phyloP scores from a whole-genome alignment of 192 early-diverging fungal genomes.

The Backusella morwellensis region DNA sequence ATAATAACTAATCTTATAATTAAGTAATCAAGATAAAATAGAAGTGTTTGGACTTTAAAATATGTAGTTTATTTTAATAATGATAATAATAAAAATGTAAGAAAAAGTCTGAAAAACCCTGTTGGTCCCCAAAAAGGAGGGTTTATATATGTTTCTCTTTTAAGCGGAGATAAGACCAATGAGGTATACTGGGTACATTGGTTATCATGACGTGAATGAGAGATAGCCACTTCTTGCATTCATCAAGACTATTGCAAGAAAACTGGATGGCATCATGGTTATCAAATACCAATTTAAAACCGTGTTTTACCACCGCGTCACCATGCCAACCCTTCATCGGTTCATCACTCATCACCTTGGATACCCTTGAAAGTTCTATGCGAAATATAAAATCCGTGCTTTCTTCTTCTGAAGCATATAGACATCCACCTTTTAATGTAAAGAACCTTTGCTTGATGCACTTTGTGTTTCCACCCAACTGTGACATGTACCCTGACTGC shows the following conservation, averaged over 20 bases:
- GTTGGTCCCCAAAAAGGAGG: no score
- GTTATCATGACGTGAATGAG: not conserved
- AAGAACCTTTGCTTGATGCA: not conserved
- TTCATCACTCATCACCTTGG: not conserved
- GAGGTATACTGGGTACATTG: not conserved
- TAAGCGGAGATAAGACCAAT: no score
- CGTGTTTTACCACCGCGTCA: not conserved
- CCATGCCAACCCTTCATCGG: not conserved
- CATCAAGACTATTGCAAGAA: not conserved
- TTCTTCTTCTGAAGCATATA: not conserved
- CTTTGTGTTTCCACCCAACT: not conserved
- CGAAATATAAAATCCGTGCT: not conserved
- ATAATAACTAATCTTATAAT: no score
- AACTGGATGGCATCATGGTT: not conserved
- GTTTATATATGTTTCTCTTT: no score
- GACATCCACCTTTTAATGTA: not conserved
- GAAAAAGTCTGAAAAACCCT: no score
- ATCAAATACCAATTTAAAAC: not conserved
- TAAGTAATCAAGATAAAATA: no score
- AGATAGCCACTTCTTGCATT: not conserved
- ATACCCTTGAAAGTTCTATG: not conserved
- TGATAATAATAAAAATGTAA: no score
- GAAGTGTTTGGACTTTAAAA: no score
- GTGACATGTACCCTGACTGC: not conserved
- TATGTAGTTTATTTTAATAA: no score